Evolutionary conservation across 768 basidiomycete species (phyloP).

Genomic region (Asterophora parasitica): DNA sequence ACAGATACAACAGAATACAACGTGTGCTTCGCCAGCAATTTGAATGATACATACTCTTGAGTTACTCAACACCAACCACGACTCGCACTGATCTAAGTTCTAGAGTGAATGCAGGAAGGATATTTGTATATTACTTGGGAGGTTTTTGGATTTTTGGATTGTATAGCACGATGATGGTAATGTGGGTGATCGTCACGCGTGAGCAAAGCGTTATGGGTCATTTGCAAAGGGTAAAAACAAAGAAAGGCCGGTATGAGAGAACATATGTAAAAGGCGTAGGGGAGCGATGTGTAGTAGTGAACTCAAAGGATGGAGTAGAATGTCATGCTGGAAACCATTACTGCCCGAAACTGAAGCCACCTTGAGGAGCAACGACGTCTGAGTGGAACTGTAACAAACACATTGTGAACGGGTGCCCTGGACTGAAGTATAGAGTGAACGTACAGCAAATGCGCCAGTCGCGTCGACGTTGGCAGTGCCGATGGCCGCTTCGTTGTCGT

Average conservation of each 20-base stretch:
- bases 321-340: conserved; percentile 28
- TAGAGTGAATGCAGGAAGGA: neutral
- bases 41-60: too few species aligned
- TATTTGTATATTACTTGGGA: conserved; percentile 1
- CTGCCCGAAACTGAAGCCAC: conserved; percentile 93
- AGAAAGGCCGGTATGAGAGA: conserved; percentile 7
- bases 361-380: conserved; percentile 84
- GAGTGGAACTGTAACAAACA: conserved; percentile 63
- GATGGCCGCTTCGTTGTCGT: conserved; percentile 84
- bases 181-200: conserved; percentile 2
- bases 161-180: conserved; percentile 3
- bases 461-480: conserved; percentile 72
- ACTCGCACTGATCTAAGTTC: too few species aligned
- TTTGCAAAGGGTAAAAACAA: conserved; percentile 12
- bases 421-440: conserved; percentile 22
- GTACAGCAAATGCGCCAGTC: conserved; percentile 68
- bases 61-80: too few species aligned
- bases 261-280: neutral
- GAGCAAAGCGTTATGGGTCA: conserved; percentile 6
- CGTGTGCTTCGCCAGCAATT: too few species aligned
- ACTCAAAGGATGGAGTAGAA: conserved; percentile 11
- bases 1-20: neutral
- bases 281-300: neutral
- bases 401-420: conserved; percentile 5
- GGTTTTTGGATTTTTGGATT: neutral